Conservation (phyloP, 495 filamentous ascomycete genomes). For the Penicillium manginii region DNA sequence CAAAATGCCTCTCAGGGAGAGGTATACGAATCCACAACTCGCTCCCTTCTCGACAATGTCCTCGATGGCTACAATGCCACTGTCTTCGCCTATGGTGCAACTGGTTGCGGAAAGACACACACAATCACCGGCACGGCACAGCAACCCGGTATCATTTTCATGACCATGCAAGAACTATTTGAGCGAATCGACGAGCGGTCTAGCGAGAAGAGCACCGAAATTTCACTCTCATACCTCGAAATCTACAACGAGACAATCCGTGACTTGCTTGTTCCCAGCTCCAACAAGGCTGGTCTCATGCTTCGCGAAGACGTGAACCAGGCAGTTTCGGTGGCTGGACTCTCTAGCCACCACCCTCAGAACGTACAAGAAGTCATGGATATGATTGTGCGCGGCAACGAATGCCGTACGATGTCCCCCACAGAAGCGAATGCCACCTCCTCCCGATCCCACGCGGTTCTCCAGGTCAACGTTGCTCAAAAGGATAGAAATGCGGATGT, state of each 20-base stretch:
- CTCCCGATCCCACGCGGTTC: conserved; percentile 95
- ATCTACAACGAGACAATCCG: conserved; percentile 99
- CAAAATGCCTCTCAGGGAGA: conserved; percentile 92
- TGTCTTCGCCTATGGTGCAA: conserved; percentile 97
- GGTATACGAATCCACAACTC: conserved; percentile 94
- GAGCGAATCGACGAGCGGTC: conserved; percentile 87
- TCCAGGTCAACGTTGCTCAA: conserved; percentile 94
- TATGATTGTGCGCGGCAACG: conserved; percentile 96
- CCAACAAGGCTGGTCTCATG: conserved; percentile 89
- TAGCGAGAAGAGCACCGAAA: conserved; percentile 83
- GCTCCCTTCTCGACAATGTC: conserved; percentile 86
- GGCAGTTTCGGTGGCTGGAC: conserved; percentile 86
- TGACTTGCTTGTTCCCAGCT: conserved; percentile 85
- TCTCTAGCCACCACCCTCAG: conserved; percentile 89
- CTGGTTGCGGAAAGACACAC: conserved; percentile 97
- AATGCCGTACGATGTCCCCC: conserved; percentile 92
- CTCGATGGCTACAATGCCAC: conserved; percentile 98
- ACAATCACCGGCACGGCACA: conserved; percentile 95
- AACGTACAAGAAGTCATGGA: conserved; percentile 97
- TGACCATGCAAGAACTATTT: conserved; percentile 98
- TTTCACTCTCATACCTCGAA: conserved; percentile 94
- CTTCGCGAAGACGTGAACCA: conserved; percentile 94
- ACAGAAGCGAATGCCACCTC: conserved; percentile 98
- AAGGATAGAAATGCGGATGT: conserved; percentile 92
- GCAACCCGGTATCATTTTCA: conserved; percentile 95